These are phyloP conservation scores for Tuber umbilicatum DNA, from an alignment of 495 filamentous ascomycete genomes.

Conservation along the genomic window DNA sequence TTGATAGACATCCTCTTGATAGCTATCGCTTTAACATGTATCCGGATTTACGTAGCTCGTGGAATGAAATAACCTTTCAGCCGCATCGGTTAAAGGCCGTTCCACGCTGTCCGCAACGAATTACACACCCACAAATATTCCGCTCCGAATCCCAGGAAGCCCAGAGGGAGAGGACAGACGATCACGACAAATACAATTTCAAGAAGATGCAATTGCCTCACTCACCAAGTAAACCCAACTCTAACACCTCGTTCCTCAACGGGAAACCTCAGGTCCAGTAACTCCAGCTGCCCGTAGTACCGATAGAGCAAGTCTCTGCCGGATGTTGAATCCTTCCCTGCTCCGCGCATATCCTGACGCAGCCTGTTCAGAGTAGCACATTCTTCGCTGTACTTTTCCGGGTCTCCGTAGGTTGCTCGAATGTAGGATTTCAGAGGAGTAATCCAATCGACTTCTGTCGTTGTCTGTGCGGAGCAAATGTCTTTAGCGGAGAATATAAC, in stretches of 20 bases:
- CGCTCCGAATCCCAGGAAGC: neutral
- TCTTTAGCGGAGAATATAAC: constrained; percentile 15
- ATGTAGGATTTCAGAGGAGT: constrained; percentile 90
- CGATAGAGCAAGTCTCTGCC: constrained; percentile 90
- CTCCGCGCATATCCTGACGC: constrained; percentile 96
- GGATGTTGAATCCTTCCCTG: constrained; percentile 91
- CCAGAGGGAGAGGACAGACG: neutral
- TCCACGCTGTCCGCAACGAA: neutral
- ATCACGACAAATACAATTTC: neutral
- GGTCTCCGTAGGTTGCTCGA: constrained; percentile 86
- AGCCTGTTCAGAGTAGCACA: constrained; percentile 93
- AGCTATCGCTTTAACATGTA: neutral
- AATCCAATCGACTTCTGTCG: constrained; percentile 98
- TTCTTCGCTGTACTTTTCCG: constrained; percentile 88
- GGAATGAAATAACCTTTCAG: neutral
- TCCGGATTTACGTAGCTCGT: neutral
- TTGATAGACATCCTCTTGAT: neutral
- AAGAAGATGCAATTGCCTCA: constrained; percentile 20
- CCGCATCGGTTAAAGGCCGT: neutral
- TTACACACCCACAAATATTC: constrained; percentile 1
- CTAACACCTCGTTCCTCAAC: constrained; percentile 98
- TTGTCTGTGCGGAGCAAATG: constrained; percentile 56
- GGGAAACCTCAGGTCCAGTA: constrained; percentile 89
- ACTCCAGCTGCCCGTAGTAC: constrained; percentile 94
- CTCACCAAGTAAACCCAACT: constrained; percentile 95